phyloP scores from a whole-genome alignment of 108 stramenopile species.

The Nitzschia sp. region DNA sequence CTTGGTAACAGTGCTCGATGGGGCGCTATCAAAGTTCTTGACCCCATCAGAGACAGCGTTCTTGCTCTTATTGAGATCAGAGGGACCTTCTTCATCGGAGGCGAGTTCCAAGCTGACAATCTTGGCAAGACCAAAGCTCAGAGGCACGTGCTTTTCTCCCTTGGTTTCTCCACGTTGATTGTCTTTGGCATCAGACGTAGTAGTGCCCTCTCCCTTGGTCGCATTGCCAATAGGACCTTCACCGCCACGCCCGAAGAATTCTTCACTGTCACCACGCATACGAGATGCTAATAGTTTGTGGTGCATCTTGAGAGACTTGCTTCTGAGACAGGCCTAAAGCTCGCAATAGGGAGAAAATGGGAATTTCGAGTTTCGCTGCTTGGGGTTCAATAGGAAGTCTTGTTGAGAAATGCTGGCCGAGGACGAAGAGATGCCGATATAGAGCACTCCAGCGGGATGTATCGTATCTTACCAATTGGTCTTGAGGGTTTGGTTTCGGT shows the following conservation, averaged over 20 bases:
- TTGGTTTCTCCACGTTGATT: not conserved
- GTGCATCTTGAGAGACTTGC: conserved; percentile 20
- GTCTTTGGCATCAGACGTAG: not conserved
- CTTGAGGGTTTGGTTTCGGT: too few relatives aligned
- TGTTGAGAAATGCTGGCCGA: too few relatives aligned
- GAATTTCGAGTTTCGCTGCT: too few relatives aligned
- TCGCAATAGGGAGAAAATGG: too few relatives aligned
- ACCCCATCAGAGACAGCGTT: not conserved
- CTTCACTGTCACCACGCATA: not conserved
- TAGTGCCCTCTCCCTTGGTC: not conserved
- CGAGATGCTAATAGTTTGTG: conserved; percentile 3
- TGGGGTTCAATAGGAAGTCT: too few relatives aligned
- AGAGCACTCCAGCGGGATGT: too few relatives aligned
- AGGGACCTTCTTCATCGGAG: not conserved
- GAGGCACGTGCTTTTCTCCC: conserved; percentile 10
- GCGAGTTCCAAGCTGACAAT: conserved; percentile 19
- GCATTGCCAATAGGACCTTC: not conserved
- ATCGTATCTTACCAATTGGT: too few relatives aligned
- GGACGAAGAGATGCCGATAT: too few relatives aligned
- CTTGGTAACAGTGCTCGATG: not conserved
- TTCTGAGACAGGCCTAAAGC: too few relatives aligned
- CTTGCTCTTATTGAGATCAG: not conserved
- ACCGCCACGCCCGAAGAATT: not conserved
- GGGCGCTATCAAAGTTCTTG: not conserved
- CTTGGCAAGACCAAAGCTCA: conserved; percentile 4